A percentile compares a stretch with the other conserved stretches of the same genome.
phyloP scores from a whole-genome alignment of 495 filamentous ascomycete species.

The Annulohypoxylon moriforme region DNA sequence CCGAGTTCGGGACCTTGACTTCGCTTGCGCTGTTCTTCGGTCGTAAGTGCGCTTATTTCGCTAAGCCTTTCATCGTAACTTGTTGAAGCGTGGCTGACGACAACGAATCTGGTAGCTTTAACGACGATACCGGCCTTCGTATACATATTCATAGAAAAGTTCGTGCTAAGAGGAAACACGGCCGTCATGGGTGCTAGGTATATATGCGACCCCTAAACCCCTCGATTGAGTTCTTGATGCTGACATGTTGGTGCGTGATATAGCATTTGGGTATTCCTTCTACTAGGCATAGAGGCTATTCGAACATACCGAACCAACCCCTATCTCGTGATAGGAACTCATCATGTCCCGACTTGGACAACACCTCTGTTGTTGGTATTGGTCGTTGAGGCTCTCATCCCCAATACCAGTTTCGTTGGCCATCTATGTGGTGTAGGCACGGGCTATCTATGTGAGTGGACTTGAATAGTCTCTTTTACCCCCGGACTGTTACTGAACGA shows the following conservation, averaged over 20 bases:
- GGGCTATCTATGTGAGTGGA: conserved; percentile 83
- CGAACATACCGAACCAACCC: conserved; percentile 80
- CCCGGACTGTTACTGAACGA: conserved; percentile 7
- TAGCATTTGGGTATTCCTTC: conserved; percentile 91
- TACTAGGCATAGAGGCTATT: conserved; percentile 85
- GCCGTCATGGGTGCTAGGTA: conserved; percentile 86
- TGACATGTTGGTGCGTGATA: conserved; percentile 7
- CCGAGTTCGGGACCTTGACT: conserved; percentile 91
- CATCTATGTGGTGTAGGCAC: conserved; percentile 84
- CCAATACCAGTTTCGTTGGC: conserved; percentile 83
- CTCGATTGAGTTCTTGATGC: neutral
- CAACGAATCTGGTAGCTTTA: conserved; percentile 65
- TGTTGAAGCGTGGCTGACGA: conserved; percentile 1
- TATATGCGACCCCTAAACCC: conserved; percentile 28
- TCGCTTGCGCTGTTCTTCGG: conserved; percentile 86
- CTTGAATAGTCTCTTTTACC: neutral
- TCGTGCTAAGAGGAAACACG: conserved; percentile 71
- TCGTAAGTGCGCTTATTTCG: conserved; percentile 68
- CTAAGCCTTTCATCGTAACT: neutral
- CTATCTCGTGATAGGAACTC: conserved; percentile 75
- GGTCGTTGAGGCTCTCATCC: conserved; percentile 76
- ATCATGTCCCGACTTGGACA: conserved; percentile 90
- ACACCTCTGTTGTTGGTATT: conserved; percentile 81
- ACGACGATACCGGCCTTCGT: conserved; percentile 80
- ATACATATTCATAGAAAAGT: conserved; percentile 77